These are phyloP conservation scores for Colletotrichum euphorbiae DNA, from an alignment of 2,329 filamentous ascomycete genomes.

Conservation along the genomic window DNA sequence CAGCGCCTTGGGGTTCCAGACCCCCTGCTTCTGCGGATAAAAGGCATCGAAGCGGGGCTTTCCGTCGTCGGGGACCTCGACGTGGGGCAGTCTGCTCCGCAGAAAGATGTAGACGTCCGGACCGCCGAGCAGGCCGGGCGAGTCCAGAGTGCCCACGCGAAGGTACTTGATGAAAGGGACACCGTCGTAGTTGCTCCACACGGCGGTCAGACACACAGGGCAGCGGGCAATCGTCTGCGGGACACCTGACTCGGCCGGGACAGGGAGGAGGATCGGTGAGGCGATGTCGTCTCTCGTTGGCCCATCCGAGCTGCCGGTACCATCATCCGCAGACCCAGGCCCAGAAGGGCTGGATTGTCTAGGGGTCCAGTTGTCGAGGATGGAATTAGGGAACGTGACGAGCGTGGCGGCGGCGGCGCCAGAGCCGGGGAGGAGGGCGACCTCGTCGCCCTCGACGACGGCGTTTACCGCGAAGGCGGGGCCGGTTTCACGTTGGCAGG, in stretches of 20 bases:
- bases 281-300: background rate
- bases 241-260: constrained; percentile 55
- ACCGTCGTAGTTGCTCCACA: constrained; percentile 57
- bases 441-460: constrained; percentile 53
- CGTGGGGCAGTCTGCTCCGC: constrained; percentile 52
- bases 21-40: constrained; percentile 48
- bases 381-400: constrained; percentile 20
- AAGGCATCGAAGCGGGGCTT: constrained; percentile 52
- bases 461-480: constrained; percentile 55
- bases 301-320: background rate
- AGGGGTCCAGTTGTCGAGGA: constrained; percentile 26
- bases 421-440: constrained; percentile 48
- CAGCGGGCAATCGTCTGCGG: constrained; percentile 57
- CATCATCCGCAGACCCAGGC: background rate
- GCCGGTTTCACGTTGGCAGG: constrained; percentile 59
- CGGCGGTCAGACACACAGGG: constrained; percentile 52
- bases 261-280: constrained; percentile 43
- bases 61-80: constrained; percentile 50
- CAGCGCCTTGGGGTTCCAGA: constrained; percentile 50
- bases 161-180: constrained; percentile 51
- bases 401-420: constrained; percentile 29
- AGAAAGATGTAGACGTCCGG: constrained; percentile 60
- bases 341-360: constrained; percentile 4
- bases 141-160: constrained; percentile 59
- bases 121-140: constrained; percentile 48